phyloP scores from a whole-genome alignment of 805 yeast genomes.

The Candida xyloterini region DNA sequence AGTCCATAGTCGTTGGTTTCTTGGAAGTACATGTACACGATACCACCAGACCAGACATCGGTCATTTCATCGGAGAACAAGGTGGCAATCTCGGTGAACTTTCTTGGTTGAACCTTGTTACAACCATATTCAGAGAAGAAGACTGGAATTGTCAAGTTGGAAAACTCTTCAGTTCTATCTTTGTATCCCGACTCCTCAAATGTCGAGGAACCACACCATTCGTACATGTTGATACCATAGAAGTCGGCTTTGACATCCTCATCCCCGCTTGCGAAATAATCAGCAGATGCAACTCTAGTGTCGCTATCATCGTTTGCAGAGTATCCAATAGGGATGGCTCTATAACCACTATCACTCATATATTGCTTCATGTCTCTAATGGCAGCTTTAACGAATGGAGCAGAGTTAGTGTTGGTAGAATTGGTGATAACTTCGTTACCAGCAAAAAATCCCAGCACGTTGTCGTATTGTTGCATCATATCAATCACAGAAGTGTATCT shows the following conservation, averaged over 20 bases:
- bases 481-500: conserved; percentile 73
- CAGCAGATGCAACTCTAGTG: conserved; percentile 66
- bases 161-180: conserved; percentile 60
- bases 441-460: conserved; percentile 78
- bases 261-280: conserved; percentile 75
- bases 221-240: conserved; percentile 87
- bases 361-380: conserved; percentile 72
- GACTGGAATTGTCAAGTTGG: conserved; percentile 64
- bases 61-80: conserved; percentile 68
- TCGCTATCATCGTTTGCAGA: conserved; percentile 72
- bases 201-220: conserved; percentile 75
- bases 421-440: conserved; percentile 83
- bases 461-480: conserved; percentile 63
- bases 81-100: conserved; percentile 67
- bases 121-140: conserved; percentile 87
- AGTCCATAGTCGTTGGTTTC: conserved; percentile 75
- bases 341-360: conserved; percentile 56
- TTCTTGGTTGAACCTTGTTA: conserved; percentile 66
- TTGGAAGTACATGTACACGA: conserved; percentile 80
- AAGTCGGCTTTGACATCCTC: conserved; percentile 66
- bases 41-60: conserved; percentile 87
- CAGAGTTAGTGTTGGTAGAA: conserved; percentile 63
- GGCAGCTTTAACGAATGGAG: conserved; percentile 82
- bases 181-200: conserved; percentile 62
- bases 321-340: conserved; percentile 77